Conservation (phyloP, 352 stramenopile species). For the Phytophthora idaei region DNA sequence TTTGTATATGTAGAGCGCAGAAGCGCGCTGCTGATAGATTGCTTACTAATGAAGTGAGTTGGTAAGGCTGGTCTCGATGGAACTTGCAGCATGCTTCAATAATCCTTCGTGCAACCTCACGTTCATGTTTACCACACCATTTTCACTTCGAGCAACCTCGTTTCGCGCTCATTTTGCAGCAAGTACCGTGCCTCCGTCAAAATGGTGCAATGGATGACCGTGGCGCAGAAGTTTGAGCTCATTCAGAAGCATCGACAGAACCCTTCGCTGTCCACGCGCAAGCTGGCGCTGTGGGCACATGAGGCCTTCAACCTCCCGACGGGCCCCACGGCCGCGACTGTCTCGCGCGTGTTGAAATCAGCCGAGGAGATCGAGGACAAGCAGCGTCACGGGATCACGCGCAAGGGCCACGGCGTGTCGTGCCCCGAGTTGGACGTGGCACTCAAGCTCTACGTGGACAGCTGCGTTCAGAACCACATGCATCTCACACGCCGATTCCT, state of each 20-base stretch:
- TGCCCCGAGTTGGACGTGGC: slow-evolving; percentile 30
- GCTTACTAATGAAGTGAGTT: too few relatives aligned
- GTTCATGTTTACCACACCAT: not conserved
- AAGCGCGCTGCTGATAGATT: too few relatives aligned
- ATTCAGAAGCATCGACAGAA: slow-evolving; percentile 38
- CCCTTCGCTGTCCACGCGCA: slow-evolving; percentile 25
- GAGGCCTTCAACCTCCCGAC: slow-evolving; percentile 36
- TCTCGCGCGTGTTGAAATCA: slow-evolving; percentile 36
- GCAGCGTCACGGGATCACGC: slow-evolving; percentile 31
- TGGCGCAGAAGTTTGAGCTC: slow-evolving; percentile 41
- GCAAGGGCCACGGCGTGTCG: slow-evolving; percentile 33
- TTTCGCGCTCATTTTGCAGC: slow-evolving; percentile 9
- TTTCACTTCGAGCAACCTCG: slow-evolving; percentile 2
- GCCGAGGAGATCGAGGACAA: slow-evolving; percentile 37
- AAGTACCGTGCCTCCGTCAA: slow-evolving; percentile 24
- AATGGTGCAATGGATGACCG: slow-evolving; percentile 44
- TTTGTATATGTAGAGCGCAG: too few relatives aligned
- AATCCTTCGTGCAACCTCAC: not conserved
- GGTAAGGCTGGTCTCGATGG: too few relatives aligned
- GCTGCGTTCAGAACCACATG: slow-evolving; percentile 19
- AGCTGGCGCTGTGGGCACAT: slow-evolving; percentile 33
- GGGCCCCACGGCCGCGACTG: slow-evolving; percentile 24
- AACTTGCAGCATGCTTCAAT: too few relatives aligned
- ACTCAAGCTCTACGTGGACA: slow-evolving; percentile 30
- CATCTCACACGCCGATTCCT: slow-evolving; percentile 31